Evolutionary conservation across 1,139 yeast genomes (phyloP).

Genomic region (Candida anutae): DNA sequence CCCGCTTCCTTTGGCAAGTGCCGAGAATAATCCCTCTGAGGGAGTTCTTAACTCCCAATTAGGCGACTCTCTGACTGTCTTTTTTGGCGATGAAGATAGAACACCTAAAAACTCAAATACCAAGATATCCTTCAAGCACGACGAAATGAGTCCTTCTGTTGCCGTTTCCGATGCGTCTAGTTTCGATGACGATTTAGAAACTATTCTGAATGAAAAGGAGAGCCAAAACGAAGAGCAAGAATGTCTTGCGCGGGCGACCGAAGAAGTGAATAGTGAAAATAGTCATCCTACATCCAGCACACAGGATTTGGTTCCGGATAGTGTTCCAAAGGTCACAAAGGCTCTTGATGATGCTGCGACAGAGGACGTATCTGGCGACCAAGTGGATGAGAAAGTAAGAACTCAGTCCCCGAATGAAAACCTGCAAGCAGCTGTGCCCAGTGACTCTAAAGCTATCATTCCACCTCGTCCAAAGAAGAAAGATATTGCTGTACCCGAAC

Average conservation of each 20-base stretch:
- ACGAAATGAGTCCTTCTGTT: constrained; percentile 12
- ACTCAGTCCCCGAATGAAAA: constrained; percentile 1
- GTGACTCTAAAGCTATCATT: constrained; percentile 1
- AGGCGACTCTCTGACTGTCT: background rate
- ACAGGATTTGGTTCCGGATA: background rate
- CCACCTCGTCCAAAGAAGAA: constrained; percentile 4
- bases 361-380: background rate
- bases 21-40: too few relatives aligned
- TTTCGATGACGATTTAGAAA: constrained; percentile 29
- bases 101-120: constrained; percentile 30
- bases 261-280: background rate
- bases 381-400: constrained; percentile 1
- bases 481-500: background rate
- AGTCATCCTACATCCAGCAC: background rate
- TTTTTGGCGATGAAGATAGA: constrained; percentile 22
- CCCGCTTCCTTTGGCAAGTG: too few relatives aligned
- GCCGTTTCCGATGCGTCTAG: constrained; percentile 14
- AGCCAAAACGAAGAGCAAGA: constrained; percentile 5
- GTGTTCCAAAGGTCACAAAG: too few relatives aligned
- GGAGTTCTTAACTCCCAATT: background rate
- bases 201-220: constrained; percentile 23
- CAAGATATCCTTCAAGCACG: constrained; percentile 24
- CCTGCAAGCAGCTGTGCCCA: background rate
- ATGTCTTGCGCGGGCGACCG: background rate
- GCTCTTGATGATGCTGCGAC: background rate